Base-by-base conservation (phyloP, 768 basidiomycete species). In the Baorangia bicolor region DNA sequence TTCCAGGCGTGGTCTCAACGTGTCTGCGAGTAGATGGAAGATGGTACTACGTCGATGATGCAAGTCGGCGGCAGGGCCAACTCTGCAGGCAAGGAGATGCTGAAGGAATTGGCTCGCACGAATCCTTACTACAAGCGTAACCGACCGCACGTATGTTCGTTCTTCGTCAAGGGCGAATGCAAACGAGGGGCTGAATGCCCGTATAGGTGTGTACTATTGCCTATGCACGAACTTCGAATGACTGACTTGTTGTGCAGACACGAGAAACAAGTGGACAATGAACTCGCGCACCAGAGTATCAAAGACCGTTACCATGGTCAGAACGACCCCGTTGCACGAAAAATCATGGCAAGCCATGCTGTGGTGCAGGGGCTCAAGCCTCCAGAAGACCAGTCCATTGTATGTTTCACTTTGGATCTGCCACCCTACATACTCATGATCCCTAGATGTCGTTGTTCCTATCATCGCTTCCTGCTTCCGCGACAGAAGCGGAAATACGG, bases 101-200 rank as follows among this genome's bases (percentile, higher is more conserved):
- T 99, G 51, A 98, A 98, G 74, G 85, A 90, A 60, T 76, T 99
- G 12, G 97, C 97, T 23, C 83, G 96, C 61, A 92, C 91, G 30
- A 96, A 98, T 65, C 97, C 97, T 0, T 94, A 94, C 71, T 98
- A 98, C 77, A 97, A 98, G 73, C 87, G 96, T 53, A 99, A 98
- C 74, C 77, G 90, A 52, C 93, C 97, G 43, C 90, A 98, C 61
- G 68, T 97, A 14, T 99, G 97, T 71, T 92, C 91, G 2, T 98
- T 98, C 81, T 98, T 87, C 68, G 87, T 81, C 47, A 99, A 98
- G 74, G 97, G 97, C 0, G 90, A 95, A 52, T 99, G 97, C 71
- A 92, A 80, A 38, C 84, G 97, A 40, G 97, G 97, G 8, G 74
- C 76, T 14, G 94, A 96, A 56, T 99, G 97, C 70, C 97, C 97